A percentile compares a stretch with the other conserved stretches of the same genome.
Conservation (phyloP, 176 grass and related monocot genomes). For the Miscanthus lutarioriparius region DNA sequence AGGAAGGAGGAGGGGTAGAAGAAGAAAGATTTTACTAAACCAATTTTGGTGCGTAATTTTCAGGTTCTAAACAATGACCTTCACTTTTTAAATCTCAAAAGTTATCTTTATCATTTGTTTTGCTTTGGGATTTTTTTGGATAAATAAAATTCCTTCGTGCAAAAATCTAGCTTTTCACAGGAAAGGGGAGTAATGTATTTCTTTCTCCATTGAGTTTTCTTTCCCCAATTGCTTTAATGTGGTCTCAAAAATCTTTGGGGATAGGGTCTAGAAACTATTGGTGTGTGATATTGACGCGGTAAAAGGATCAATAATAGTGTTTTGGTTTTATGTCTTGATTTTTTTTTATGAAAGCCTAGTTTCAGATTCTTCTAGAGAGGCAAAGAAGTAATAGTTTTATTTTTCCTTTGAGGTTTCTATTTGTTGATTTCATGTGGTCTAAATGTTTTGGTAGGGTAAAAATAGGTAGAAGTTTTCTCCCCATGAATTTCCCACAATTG, state of each 20-base stretch:
- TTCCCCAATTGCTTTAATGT: not conserved
- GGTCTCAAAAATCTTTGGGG: no score
- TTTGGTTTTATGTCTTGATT: not conserved
- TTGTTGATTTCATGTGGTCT: not conserved
- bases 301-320: not conserved
- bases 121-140: not conserved
- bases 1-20: slow-evolving; percentile 21
- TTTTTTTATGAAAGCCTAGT: not conserved
- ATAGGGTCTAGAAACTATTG: not conserved
- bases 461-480: not conserved
- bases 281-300: no score
- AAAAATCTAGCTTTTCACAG: not conserved
- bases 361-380: not conserved
- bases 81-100: not conserved
- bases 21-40: not conserved
- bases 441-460: not conserved
- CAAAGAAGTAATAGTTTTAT: not conserved
- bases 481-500: no score
- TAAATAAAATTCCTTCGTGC: not conserved
- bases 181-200: no score
- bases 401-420: not conserved
- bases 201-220: not conserved
- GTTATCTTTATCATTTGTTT: not conserved
- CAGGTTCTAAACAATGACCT: not conserved
- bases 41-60: not conserved